Base-by-base conservation (phyloP, 2,329 filamentous ascomycete species). In the Hypocreales sp. region DNA sequence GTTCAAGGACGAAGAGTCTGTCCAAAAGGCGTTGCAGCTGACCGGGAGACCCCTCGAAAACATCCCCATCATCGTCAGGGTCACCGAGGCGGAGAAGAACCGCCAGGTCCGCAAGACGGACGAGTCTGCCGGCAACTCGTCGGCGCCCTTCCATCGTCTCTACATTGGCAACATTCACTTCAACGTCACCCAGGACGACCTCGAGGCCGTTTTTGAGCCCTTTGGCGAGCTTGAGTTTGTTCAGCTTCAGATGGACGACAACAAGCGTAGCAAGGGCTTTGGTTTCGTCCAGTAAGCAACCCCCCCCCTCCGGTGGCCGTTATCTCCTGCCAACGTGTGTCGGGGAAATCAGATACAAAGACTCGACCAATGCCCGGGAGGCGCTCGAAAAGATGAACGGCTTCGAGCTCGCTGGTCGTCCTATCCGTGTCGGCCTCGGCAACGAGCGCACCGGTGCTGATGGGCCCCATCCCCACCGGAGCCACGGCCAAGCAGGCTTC, bases 371-470 rank as follows among this genome's bases (percentile, higher is more conserved):
- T 55, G 90, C 90, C 48, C 82, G 87, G 49, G 82, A 93, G 53
- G 92, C 90, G 35, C 65, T 98, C 38, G 84, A 94, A 55, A 93
- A 94, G 60, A 94, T 98, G 87, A 98, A 98, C 58, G 86, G 87
- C 38, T 98, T 95, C 60, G 90, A 95, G 58, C 75, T 98, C 42
- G 90, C 90, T 46, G 86, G 86, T 56, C 86, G 90, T 51, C 84
- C 86, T 38, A 95, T 98, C 53, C 84, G 90, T 51, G 92, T 98
- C 55, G 90, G 90, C 56, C 82, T 98, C 62, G 90, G 90, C 58
- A 98, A 94, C 64, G 90, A 98, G 80, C 95, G 95, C 72, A 95
- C 95, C 60, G 95, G 86, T 58, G 80, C 86, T 48, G 90, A 95
- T 61, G 90, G 84, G 56, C 79, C 83, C 53, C 86, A 82, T 59